Evolutionary conservation across 352 stramenopile species (phyloP), one percentile per base, ranked within the genome.

Genomic region (Phytophthora nicotianae): DNA sequence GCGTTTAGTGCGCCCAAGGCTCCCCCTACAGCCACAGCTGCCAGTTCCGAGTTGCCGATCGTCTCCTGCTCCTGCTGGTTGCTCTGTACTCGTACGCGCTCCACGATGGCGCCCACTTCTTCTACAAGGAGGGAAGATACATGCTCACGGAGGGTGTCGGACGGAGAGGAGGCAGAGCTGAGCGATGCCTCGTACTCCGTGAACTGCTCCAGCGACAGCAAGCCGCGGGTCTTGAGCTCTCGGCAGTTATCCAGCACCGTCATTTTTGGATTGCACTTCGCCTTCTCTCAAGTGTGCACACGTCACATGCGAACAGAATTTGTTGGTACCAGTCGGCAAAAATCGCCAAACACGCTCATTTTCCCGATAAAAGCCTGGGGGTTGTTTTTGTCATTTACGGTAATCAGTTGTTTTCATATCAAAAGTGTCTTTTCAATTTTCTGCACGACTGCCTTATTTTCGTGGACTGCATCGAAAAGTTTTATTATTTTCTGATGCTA

Each of bases 1-100:
- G 86, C 78, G 60, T 86, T 93, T 16, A 90, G 58, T 9, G 84
- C 83, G 11, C 86, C 84, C 8, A 91, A 67, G 3, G 87, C 67
- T 2, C 84, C 83, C 16, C 84, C 83, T 0, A 83, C 69, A 0
- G 84, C 81, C 21, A 90, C 63, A 10, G 83, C 81, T 29, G 88
- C 58, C 23, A 95, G 60, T 27, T 93, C 83, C 7, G 83, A 75
- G 37, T 67, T 75, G 50, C 73, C 71, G 42, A 86, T 67, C 26
- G 66, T 65, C 46, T 83, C 52, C 32, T 76, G 60, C 45, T 89
- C 77, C 52, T 76, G 63, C 24, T 83, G 19, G 53, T 93, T 91
- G 54, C 78, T 62, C 58, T 77, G 68, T 32, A 75, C 56, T 37
- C 80, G 80, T 33, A 88, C 73, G 20, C 54, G 62, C 27, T 79